These are phyloP conservation scores for Pyrenochaeta sp. DNA, from an alignment of 2,329 filamentous ascomycete genomes.

Conservation along the genomic window DNA sequence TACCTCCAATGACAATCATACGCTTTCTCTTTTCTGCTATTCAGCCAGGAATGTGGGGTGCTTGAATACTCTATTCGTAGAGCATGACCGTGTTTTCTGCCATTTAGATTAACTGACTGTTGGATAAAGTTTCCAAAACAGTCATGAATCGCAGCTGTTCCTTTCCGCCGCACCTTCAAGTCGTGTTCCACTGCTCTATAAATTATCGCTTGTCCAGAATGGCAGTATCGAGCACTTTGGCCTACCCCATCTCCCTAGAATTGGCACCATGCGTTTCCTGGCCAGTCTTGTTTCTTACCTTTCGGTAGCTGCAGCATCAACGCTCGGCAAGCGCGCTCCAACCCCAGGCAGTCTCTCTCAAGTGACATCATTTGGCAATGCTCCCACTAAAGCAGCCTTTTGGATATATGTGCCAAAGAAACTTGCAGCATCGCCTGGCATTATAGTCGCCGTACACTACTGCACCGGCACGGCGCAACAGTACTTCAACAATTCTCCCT, in stretches of 20 bases:
- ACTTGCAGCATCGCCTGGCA: constrained; percentile 56
- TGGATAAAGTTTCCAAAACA: not conserved
- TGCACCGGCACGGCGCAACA: constrained; percentile 64
- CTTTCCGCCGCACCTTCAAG: not conserved
- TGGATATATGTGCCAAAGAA: constrained; percentile 61
- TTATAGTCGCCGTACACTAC: constrained; percentile 66
- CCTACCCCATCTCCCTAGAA: not conserved
- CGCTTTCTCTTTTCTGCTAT: constrained; percentile 3
- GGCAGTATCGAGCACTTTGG: too few species aligned
- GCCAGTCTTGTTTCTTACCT: constrained; percentile 27
- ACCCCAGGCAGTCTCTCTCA: constrained; percentile 45
- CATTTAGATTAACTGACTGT: not conserved
- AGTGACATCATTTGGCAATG: constrained; percentile 55
- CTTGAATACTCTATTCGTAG: constrained; percentile 8
- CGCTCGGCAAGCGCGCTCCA: constrained; percentile 33
- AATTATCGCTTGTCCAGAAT: too few species aligned
- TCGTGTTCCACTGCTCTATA: too few species aligned
- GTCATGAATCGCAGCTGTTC: not conserved
- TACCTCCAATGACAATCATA: not conserved
- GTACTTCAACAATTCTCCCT: constrained; percentile 60
- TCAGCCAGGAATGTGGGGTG: constrained; percentile 11
- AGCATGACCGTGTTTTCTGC: not conserved
- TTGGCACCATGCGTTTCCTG: constrained; percentile 31
- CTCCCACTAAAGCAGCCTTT: constrained; percentile 60
- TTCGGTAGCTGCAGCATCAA: constrained; percentile 29